These are phyloP conservation scores for Solanum bulbocastanum DNA, from an alignment of 257 asterid genomes.

Conservation along the genomic window DNA sequence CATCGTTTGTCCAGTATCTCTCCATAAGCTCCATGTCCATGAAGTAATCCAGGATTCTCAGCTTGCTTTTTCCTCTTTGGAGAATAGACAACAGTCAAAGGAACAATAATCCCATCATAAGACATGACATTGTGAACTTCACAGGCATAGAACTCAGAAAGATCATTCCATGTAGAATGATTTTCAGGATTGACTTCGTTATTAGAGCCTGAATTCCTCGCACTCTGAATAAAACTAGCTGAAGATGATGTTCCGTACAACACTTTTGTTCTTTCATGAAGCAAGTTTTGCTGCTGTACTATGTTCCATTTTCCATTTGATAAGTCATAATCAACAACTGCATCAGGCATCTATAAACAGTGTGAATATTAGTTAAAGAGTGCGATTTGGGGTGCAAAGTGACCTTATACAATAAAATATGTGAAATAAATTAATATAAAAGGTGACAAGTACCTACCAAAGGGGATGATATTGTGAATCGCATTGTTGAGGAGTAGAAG, in stretches of 20 bases:
- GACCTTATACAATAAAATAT: background rate
- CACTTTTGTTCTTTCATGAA: constrained; percentile 68
- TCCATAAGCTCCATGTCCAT: constrained; percentile 93
- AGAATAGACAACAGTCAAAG: constrained; percentile 77
- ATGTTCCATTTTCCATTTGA: constrained; percentile 65
- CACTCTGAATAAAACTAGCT: constrained; percentile 20
- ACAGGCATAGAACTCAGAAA: constrained; percentile 81
- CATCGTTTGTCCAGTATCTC: constrained; percentile 91
- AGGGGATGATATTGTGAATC: constrained; percentile 77
- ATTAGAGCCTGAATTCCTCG: constrained; percentile 13
- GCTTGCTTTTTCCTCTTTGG: constrained; percentile 44
- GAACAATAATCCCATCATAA: constrained; percentile 59
- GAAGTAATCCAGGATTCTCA: constrained; percentile 83
- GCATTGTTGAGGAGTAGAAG: constrained; percentile 76
- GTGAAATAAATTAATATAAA: background rate
- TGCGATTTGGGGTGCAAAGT: background rate
- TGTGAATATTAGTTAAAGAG: background rate
- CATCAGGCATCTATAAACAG: constrained; percentile 83
- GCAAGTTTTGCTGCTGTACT: constrained; percentile 83
- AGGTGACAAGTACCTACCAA: constrained; percentile 44
- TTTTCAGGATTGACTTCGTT: constrained; percentile 14
- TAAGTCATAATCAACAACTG: constrained; percentile 79
- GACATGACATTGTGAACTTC: constrained; percentile 71
- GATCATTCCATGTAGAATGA: constrained; percentile 65
- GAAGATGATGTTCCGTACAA: constrained; percentile 65